These are phyloP conservation scores for Geopyxis carbonaria DNA, from an alignment of 495 filamentous ascomycete species.

Conservation along the genomic window DNA sequence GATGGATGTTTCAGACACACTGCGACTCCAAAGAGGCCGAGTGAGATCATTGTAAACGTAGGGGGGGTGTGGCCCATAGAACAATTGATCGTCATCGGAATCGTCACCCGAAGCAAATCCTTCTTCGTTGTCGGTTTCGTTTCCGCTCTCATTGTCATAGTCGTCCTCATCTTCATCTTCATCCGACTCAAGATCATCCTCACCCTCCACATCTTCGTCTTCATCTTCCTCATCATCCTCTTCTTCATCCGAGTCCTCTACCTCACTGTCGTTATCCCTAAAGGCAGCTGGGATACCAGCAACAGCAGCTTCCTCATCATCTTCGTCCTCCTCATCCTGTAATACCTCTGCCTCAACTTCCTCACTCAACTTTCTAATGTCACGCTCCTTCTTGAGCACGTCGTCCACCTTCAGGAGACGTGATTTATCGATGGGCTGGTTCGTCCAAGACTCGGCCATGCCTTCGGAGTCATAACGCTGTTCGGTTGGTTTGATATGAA, in stretches of 20 bases:
- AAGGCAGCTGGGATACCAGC: no score
- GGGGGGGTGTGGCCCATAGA: conserved; percentile 55
- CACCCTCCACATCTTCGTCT: conserved; percentile 29
- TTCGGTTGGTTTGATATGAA: not conserved
- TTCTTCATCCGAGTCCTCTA: conserved; percentile 32
- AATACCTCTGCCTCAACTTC: conserved; percentile 79
- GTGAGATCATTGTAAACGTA: conserved; percentile 26
- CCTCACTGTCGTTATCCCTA: conserved; percentile 26
- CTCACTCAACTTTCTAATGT: conserved; percentile 68
- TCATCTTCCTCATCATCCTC: conserved; percentile 34
- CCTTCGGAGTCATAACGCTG: conserved; percentile 11
- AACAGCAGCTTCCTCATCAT: conserved; percentile 29
- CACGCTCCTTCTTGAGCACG: conserved; percentile 76
- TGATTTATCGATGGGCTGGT: conserved; percentile 21
- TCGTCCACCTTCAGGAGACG: conserved; percentile 42
- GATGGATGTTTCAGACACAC: conserved; percentile 45
- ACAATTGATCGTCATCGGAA: conserved; percentile 69
- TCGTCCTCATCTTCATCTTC: conserved; percentile 48
- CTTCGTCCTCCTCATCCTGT: conserved; percentile 40
- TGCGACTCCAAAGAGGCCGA: conserved; percentile 28
- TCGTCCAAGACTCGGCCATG: conserved; percentile 24
- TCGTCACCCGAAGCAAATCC: conserved; percentile 76
- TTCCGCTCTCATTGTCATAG: conserved; percentile 52
- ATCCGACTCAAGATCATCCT: conserved; percentile 29
- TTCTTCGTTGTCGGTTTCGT: conserved; percentile 89